Evolutionary conservation across 2,329 filamentous ascomycete genomes (phyloP), one percentile per base, ranked within the genome.

Genomic region (Aspergillus persii): DNA sequence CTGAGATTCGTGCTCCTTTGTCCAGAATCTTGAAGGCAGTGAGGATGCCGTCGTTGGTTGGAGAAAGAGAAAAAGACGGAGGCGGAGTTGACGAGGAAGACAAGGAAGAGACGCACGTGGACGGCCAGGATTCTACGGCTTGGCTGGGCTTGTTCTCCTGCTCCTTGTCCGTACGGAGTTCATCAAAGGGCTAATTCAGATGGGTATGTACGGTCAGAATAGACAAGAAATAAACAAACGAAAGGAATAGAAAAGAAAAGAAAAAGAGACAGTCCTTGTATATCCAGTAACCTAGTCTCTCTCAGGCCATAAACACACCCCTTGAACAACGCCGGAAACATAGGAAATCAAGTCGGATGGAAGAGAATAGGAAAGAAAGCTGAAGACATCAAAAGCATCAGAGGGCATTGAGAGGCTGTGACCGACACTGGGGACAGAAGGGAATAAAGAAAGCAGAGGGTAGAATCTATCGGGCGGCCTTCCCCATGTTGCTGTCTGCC

Each of bases 251-350:
- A 41, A 41, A 41, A 41, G 8, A 36, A 12, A 41, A 41, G 12
- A n/a, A 41, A 23, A 41, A 41, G 36, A 41, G 36, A 71, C 69
- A 66, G 58, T 64, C 66, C 64, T 66, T 65, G 64, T 63, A 68
- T 67, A 73, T 67, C 68, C 66, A 68, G 65, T 69, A 69, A 61
- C 69, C 67, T 67, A 66, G 60, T 58, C 62, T 67, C 68, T 67
- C 66, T 60, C 66, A 66, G 63, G 60, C 68, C 71, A 61, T 47
- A 47, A 47, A 47, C 62, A 61, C 73, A 74, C 72, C 69, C 73
- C 71, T 63, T 62, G 66, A 66, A 68, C 61, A 71, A 65, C 67
- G 61, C 65, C 68, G 60, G 66, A 33, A 63, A 67, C 54, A 62
- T 63, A 63, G 50, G 57, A 64, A 63, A 66, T 54, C 66, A 58